Evolutionary conservation across 2,329 filamentous ascomycete genomes (phyloP).

Genomic region (Diaporthe amygdali): DNA sequence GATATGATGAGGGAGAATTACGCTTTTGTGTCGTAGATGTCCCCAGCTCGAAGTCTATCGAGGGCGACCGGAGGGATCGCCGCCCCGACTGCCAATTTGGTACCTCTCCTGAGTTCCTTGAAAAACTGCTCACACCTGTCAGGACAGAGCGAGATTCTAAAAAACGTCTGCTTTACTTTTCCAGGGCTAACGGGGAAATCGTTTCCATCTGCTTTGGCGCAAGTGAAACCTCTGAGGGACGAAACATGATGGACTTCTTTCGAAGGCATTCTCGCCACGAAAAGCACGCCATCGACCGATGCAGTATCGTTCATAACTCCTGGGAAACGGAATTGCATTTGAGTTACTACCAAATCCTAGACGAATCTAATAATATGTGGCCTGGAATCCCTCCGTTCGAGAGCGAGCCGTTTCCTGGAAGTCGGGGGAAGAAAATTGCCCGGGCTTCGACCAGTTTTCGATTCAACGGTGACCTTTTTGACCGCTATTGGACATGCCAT

Average conservation of each 20-base stretch:
- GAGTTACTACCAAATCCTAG: conserved; percentile 28
- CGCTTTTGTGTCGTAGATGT: not conserved
- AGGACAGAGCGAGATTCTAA: not conserved
- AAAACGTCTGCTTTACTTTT: not conserved
- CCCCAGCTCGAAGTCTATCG: not conserved
- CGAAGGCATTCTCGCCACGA: conserved; percentile 28
- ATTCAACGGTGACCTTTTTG: not conserved
- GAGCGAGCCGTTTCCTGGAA: not conserved
- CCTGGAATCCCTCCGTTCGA: not conserved
- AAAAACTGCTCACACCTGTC: not conserved
- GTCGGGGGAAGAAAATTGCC: not conserved
- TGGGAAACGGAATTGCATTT: conserved; percentile 38
- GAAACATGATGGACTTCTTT: conserved; percentile 27
- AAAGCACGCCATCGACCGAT: conserved; percentile 32
- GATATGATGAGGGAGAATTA: not conserved
- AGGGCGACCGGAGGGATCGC: too few species aligned
- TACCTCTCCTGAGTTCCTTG: too few species aligned
- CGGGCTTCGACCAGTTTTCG: not conserved
- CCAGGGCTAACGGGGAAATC: not conserved
- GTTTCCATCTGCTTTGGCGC: not conserved
- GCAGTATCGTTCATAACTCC: conserved; percentile 27
- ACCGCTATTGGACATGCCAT: not conserved
- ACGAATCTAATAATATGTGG: too few species aligned
- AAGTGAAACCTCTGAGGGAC: not conserved
- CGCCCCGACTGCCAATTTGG: too few species aligned